These are phyloP conservation scores for Trametes coccinea DNA, from an alignment of 768 basidiomycete genomes.

Conservation along the genomic window DNA sequence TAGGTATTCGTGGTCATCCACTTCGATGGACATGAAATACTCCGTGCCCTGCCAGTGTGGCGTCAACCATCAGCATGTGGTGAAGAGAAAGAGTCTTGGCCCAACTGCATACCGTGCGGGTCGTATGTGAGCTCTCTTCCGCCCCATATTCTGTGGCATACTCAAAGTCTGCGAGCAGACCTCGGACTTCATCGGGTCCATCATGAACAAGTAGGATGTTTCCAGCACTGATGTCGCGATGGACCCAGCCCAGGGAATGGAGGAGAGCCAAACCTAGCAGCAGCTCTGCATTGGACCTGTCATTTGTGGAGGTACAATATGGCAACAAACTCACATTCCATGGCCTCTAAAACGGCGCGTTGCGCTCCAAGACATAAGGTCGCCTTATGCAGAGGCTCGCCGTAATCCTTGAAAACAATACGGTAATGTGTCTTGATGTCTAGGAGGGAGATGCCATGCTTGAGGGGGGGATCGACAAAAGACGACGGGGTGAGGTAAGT, in stretches of 20 bases:
- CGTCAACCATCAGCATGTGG: background rate
- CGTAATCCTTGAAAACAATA: background rate
- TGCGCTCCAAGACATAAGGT: background rate
- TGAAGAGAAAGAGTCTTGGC: background rate
- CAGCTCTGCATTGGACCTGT: background rate
- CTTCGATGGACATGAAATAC: background rate
- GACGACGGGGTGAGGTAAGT: background rate
- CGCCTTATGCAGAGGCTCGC: background rate
- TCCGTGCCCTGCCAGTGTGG: background rate
- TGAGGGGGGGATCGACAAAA: background rate
- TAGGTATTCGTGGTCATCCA: background rate
- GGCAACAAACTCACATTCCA: background rate
- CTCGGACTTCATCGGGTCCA: background rate
- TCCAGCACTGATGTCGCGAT: background rate
- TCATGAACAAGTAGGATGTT: background rate
- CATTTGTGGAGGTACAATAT: background rate
- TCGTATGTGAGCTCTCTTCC: background rate
- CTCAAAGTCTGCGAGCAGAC: background rate
- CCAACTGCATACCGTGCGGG: background rate
- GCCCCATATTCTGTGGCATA: background rate
- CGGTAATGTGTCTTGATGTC: background rate
- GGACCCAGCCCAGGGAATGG: background rate
- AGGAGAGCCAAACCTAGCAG: background rate
- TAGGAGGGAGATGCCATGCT: background rate
- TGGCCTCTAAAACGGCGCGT: background rate